A percentile compares a stretch with the other conserved stretches of the same genome.
phyloP scores from a whole-genome alignment of 1,284 basidiomycete genomes.

The Cryptococcus wingfieldii region DNA sequence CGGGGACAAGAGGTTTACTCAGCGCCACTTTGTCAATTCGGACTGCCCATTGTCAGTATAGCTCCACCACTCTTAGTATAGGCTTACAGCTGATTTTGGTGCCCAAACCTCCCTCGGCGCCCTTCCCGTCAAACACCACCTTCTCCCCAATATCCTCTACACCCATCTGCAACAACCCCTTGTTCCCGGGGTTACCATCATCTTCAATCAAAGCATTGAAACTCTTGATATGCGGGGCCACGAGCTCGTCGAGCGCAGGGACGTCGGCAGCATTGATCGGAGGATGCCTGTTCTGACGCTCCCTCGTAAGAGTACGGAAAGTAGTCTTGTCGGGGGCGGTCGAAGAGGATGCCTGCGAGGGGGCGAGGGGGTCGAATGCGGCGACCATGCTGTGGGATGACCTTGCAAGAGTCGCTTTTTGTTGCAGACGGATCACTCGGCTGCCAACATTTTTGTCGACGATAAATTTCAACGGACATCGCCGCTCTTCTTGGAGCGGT shows the following conservation, averaged over 20 bases:
- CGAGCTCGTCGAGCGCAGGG: slow-evolving; percentile 85
- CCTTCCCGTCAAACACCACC: slow-evolving; percentile 78
- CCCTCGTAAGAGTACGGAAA: slow-evolving; percentile 82
- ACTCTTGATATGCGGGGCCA: slow-evolving; percentile 88
- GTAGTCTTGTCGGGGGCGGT: slow-evolving; percentile 35
- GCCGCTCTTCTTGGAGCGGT: too few species aligned
- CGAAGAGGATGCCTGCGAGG: slow-evolving; percentile 29
- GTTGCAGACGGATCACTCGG: not conserved
- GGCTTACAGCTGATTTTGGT: slow-evolving; percentile 73
- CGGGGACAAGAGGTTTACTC: slow-evolving; percentile 79
- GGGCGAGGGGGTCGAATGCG: slow-evolving; percentile 42
- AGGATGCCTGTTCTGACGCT: slow-evolving; percentile 76
- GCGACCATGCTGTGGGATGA: slow-evolving; percentile 9
- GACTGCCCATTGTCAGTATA: slow-evolving; percentile 54
- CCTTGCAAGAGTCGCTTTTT: not conserved
- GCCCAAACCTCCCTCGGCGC: slow-evolving; percentile 62
- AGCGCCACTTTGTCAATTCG: slow-evolving; percentile 86
- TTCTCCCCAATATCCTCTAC: slow-evolving; percentile 82
- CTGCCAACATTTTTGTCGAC: not conserved
- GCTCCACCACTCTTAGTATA: not conserved
- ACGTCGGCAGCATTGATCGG: slow-evolving; percentile 65
- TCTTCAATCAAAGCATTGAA: slow-evolving; percentile 92
- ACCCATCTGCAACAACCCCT: slow-evolving; percentile 74
- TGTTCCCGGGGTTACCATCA: slow-evolving; percentile 60
- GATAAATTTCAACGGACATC: not conserved